Evolutionary conservation across 2,329 filamentous ascomycete genomes (phyloP).

Genomic region (Monosporascus sp.): DNA sequence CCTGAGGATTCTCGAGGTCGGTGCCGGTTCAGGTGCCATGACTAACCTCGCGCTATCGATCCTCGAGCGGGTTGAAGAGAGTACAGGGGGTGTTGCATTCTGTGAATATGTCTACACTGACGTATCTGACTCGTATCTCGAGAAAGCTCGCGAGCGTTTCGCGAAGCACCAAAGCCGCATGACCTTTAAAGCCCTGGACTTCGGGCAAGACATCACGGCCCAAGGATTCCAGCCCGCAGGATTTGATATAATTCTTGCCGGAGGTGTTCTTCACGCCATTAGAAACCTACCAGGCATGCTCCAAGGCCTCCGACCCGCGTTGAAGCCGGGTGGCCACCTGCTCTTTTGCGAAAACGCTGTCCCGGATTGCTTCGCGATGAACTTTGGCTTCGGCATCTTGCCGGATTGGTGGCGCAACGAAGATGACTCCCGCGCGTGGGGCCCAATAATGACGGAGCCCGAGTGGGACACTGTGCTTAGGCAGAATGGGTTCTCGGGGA

Average conservation of each 20-base stretch:
- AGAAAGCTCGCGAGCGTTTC: background rate
- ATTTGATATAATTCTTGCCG: background rate
- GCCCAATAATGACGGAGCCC: background rate
- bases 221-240: background rate
- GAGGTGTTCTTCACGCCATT: background rate
- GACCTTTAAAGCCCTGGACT: background rate
- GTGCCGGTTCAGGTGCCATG: background rate
- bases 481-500: constrained; percentile 6
- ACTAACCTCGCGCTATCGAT: background rate
- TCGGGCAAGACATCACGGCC: background rate
- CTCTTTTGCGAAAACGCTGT: background rate
- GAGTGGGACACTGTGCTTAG: constrained; percentile 3
- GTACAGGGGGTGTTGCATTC: constrained; percentile 1
- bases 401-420: constrained; percentile 1
- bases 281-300: background rate
- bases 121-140: background rate
- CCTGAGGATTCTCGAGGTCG: background rate
- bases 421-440: background rate
- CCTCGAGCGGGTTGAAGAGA: background rate
- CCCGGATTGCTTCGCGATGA: background rate
- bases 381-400: constrained; percentile 2
- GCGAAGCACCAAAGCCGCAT: background rate
- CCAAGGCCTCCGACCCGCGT: background rate
- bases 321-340: background rate
- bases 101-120: background rate